A percentile compares a stretch with the other conserved stretches of the same genome.
phyloP scores from a whole-genome alignment of 352 stramenopile species.

The Saprolegnia parasitica region DNA sequence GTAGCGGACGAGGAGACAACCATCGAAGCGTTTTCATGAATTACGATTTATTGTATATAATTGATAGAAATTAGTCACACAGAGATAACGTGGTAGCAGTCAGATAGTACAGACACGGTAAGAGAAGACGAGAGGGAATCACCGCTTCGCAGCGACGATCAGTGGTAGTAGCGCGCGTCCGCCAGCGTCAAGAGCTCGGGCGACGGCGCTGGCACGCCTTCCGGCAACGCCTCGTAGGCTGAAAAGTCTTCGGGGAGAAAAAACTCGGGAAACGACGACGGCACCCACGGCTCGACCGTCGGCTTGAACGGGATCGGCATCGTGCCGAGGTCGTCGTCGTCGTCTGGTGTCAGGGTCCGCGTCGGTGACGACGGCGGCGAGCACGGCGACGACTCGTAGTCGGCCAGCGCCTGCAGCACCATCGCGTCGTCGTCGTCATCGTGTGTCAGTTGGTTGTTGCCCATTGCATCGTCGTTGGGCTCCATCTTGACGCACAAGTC shows the following conservation, averaged over 20 bases:
- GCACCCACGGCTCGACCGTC: neutral
- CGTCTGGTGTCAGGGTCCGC: neutral
- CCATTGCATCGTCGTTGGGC: neutral
- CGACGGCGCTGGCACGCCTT: neutral
- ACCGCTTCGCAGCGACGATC: neutral
- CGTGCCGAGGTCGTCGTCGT: neutral
- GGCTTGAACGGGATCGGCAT: neutral
- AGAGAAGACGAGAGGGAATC: neutral
- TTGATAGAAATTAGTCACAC: slow-evolving; percentile 17
- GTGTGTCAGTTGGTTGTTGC: neutral
- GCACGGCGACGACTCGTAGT: slow-evolving; percentile 7
- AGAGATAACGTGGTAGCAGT: slow-evolving; percentile 15
- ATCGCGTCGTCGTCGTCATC: neutral
- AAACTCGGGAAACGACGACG: neutral
- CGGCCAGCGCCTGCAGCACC: slow-evolving; percentile 21
- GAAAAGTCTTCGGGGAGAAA: neutral
- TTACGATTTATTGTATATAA: slow-evolving; percentile 1
- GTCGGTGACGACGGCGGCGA: neutral
- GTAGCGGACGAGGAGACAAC: slow-evolving; percentile 27
- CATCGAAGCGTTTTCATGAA: slow-evolving; percentile 14
- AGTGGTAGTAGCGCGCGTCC: neutral
- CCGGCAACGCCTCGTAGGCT: neutral
- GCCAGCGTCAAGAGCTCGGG: neutral
- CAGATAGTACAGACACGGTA: neutral
- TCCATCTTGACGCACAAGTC: slow-evolving; percentile 5